Evolutionary conservation across 257 asterid species (phyloP), one percentile per base, ranked within the genome.

Genomic region (Lycium barbarum): DNA sequence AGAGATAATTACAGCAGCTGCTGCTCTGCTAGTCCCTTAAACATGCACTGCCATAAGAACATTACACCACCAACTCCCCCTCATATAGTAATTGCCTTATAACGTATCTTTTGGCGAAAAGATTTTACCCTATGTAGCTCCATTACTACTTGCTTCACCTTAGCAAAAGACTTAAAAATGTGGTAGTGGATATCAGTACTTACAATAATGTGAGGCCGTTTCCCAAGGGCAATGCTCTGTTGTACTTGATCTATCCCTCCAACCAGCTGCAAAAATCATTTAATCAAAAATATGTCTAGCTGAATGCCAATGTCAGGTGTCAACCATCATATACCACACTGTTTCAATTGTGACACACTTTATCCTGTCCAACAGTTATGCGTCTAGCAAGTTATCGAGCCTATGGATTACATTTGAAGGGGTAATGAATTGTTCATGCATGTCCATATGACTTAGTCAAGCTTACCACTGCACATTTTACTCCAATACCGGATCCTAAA

Each of bases 171-270:
- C 62, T 36, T 1, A 49, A 80, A 70, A 83, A 74, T n/a, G 58
- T 51, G n/a, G 38, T 26, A 61, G 67, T 68, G 58, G 66, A 87
- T 15, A 79, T 36, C 9, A 70, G 66, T 83, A 91, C 97, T 92
- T 87, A 94, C 99, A 61, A 95, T 86, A 84, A 95, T 90, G 86
- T 95, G 96, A 18, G 99, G 99, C 84, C 99, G 92, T 87, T 90
- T 94, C 53, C 92, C 95, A 17, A 95, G 97, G 59, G 87, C 85
- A 87, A 91, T 90, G 86, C 94, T 91, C 92, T 95, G 99, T 82
- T 93, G 97, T 57, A 91, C 92, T 15, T 78, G 88, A 82, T 91
- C 94, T 74, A 91, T 89, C 6, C 99, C 99, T 85, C 99, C 99
- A 73, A 95, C 95, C 86, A 95, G 97, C 99, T 95, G 91, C 84